Percentiles rank a stretch among this genome's conserved stretches.
These are phyloP conservation scores for Suillus subluteus DNA, from an alignment of 768 basidiomycete genomes.

Conservation along the genomic window DNA sequence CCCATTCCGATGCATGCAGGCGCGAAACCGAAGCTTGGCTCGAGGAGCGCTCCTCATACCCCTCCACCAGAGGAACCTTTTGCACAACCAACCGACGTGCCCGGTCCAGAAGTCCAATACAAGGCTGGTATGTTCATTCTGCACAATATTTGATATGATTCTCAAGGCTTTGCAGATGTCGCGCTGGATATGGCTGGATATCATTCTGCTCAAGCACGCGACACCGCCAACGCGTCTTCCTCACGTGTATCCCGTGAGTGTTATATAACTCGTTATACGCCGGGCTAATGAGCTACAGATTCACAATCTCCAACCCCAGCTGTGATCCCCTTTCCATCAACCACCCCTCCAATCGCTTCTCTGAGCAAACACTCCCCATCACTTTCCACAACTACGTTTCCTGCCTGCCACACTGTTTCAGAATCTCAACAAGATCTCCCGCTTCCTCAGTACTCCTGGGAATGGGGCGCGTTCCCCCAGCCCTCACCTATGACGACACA, in stretches of 20 bases:
- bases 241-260: slow-evolving; percentile 42
- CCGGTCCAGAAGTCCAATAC: slow-evolving; percentile 64
- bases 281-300: background rate
- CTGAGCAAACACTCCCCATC: slow-evolving; percentile 17
- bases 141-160: background rate
- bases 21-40: slow-evolving; percentile 15
- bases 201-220: slow-evolving; percentile 48
- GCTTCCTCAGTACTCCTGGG: slow-evolving; percentile 79
- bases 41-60: slow-evolving; percentile 25
- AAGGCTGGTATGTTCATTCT: slow-evolving; percentile 49
- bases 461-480: slow-evolving; percentile 90
- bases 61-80: slow-evolving; percentile 49
- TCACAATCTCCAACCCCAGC: slow-evolving; percentile 3
- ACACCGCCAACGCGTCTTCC: slow-evolving; percentile 37
- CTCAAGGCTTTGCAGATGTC: slow-evolving; percentile 50
- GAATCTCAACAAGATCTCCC: slow-evolving; percentile 61
- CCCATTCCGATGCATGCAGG: slow-evolving; percentile 21
- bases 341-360: slow-evolving; percentile 22
- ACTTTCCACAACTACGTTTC: slow-evolving; percentile 34
- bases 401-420: slow-evolving; percentile 57
- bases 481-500: slow-evolving; percentile 66
- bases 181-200: slow-evolving; percentile 87
- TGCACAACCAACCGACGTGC: slow-evolving; percentile 42
- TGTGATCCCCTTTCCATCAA: background rate
- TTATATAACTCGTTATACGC: background rate